Percentiles rank a stretch among this genome's conserved stretches.
Evolutionary conservation across 2,329 filamentous ascomycete species (phyloP).

Genomic region (Harringtonia aguacate): DNA sequence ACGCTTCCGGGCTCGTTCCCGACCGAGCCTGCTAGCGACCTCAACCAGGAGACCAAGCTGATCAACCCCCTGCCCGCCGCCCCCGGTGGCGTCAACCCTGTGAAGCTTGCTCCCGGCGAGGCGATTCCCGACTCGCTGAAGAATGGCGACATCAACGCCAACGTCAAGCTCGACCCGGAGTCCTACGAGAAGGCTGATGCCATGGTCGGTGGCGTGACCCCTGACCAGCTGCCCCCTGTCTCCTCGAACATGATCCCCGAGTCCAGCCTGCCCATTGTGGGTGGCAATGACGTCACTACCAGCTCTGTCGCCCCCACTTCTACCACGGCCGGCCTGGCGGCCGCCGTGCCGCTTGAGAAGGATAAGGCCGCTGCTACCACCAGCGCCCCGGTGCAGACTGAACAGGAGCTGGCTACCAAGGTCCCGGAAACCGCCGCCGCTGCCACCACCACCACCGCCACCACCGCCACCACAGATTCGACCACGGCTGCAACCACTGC

Average conservation of each 20-base stretch:
- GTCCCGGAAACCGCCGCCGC: conserved; percentile 48
- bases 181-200: conserved; percentile 77
- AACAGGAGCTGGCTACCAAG: conserved; percentile 59
- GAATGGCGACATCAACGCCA: conserved; percentile 55
- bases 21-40: conserved; percentile 30
- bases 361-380: conserved; percentile 30
- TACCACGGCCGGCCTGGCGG: conserved; percentile 61
- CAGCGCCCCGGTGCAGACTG: conserved; percentile 51
- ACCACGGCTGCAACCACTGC: conserved; percentile 17
- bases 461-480: conserved; percentile 29
- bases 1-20: conserved; percentile 30
- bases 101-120: conserved; percentile 70
- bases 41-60: conserved; percentile 39
- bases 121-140: conserved; percentile 63
- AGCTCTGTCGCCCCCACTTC: conserved; percentile 42
- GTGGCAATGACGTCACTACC: conserved; percentile 32
- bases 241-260: conserved; percentile 65
- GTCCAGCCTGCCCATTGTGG: conserved; percentile 61
- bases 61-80: conserved; percentile 54
- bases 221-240: conserved; percentile 41
- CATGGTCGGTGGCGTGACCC: conserved; percentile 34
- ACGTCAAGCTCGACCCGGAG: conserved; percentile 69
- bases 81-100: conserved; percentile 62
- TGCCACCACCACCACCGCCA: conserved; percentile 41
- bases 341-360: conserved; percentile 50